A percentile compares a stretch with the other conserved stretches of the same genome.
Conservation (phyloP, 78 protist genomes). For the Emiliania huxleyi region DNA sequence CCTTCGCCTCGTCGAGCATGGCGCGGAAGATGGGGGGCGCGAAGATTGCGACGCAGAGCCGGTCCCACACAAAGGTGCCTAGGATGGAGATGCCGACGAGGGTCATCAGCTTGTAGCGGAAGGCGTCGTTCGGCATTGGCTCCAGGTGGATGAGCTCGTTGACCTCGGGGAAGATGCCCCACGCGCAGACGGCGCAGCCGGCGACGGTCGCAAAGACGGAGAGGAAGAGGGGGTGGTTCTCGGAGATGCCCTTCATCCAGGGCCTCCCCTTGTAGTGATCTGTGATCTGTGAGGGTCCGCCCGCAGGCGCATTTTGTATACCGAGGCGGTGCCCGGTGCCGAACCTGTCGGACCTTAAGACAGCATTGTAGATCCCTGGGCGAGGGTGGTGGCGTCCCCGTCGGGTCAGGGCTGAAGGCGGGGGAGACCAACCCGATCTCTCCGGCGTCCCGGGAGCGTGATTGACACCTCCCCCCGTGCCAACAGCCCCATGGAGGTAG, state of each 20-base stretch:
- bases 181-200: constrained; percentile 8
- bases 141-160: constrained; percentile 36
- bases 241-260: constrained; percentile 23
- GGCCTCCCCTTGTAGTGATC: constrained; percentile 42
- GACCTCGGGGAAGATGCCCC: constrained; percentile 34
- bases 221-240: constrained; percentile 47
- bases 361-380: no score
- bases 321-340: no score
- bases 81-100: not conserved
- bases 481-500: no score
- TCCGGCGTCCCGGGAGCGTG: no score
- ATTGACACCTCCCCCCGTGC: no score
- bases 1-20: not conserved
- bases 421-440: no score
- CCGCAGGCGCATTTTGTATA: no score
- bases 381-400: no score
- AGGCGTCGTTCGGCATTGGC: constrained; percentile 26
- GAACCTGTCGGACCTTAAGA: no score
- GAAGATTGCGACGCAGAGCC: not conserved
- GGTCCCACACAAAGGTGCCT: constrained; percentile 48
- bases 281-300: no score
- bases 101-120: constrained; percentile 12
- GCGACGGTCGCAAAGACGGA: constrained; percentile 24
- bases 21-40: not conserved
- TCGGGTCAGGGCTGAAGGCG: no score